Conservation (phyloP, 1,139 yeast species). For the Kazachstania sp. region DNA sequence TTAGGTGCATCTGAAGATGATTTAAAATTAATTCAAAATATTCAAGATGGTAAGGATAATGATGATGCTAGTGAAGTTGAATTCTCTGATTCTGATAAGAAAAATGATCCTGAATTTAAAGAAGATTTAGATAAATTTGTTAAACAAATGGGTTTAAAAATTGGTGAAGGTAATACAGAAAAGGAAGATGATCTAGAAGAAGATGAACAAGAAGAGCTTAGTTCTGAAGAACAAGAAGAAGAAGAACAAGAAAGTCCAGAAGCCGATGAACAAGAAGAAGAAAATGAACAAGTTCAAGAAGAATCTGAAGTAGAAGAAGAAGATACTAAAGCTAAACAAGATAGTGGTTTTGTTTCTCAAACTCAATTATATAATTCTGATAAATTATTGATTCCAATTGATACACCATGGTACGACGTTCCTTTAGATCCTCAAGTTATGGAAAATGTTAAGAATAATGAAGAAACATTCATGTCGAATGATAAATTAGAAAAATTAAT, state of each 20-base stretch:
- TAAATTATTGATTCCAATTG: constrained; percentile 52
- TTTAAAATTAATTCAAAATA: constrained; percentile 43
- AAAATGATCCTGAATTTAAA: constrained; percentile 42
- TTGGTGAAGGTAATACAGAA: constrained; percentile 8
- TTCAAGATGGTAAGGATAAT: constrained; percentile 45
- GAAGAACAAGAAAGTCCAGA: constrained; percentile 33
- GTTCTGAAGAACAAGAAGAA: constrained; percentile 31
- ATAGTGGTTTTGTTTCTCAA: constrained; percentile 36
- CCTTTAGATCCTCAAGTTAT: constrained; percentile 37
- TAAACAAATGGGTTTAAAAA: constrained; percentile 56
- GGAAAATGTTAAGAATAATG: constrained; percentile 27
- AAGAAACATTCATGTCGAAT: constrained; percentile 38
- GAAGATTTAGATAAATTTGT: constrained; percentile 58
- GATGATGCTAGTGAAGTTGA: constrained; percentile 55
- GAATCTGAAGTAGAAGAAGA: constrained; percentile 13
- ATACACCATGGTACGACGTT: constrained; percentile 68
- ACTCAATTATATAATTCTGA: constrained; percentile 49
- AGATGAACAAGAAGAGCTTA: constrained; percentile 16
- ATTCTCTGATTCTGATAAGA: constrained; percentile 36
- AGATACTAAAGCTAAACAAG: constrained; percentile 34
- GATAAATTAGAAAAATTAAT: constrained; percentile 48
- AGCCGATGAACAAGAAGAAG: constrained; percentile 12
- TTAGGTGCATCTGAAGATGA: constrained; percentile 71
- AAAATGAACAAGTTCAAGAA: constrained; percentile 14
- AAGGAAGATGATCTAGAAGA: constrained; percentile 18